These are phyloP conservation scores for Phaeosphaeriaceae sp. DNA, from an alignment of 2,329 filamentous ascomycete genomes.

Conservation along the genomic window DNA sequence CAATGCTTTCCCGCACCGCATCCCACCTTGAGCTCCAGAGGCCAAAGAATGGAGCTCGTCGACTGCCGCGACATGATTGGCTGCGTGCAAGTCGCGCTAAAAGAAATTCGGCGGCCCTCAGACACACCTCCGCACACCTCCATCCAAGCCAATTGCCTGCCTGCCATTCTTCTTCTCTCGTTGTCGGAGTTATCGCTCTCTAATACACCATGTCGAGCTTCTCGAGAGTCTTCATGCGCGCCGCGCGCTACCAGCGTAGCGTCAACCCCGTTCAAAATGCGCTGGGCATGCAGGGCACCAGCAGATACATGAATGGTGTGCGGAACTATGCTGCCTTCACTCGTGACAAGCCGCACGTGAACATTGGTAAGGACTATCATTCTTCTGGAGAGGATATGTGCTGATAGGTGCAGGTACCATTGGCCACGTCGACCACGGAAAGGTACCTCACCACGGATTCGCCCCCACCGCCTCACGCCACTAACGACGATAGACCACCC, in stretches of 20 bases:
- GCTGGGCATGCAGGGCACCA: conserved; percentile 67
- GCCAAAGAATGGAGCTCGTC: conserved; percentile 19
- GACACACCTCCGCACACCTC: conserved; percentile 16
- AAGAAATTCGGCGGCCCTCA: conserved; percentile 33
- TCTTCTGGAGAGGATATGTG: background rate
- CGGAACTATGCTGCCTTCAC: conserved; percentile 74
- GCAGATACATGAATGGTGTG: conserved; percentile 70
- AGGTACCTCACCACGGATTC: conserved; percentile 64
- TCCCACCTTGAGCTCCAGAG: conserved; percentile 3
- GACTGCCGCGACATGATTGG: conserved; percentile 27
- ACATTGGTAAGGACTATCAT: no score
- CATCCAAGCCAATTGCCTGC: conserved; percentile 37
- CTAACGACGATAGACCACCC: conserved; percentile 74
- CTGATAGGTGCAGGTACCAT: conserved; percentile 74
- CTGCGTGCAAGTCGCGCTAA: conserved; percentile 33
- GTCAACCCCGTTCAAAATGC: conserved; percentile 80
- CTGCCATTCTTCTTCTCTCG: conserved; percentile 34
- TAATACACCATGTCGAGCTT: conserved; percentile 76
- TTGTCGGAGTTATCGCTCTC: conserved; percentile 27
- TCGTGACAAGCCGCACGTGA: conserved; percentile 95
- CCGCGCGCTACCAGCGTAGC: conserved; percentile 72
- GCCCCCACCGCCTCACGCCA: conserved; percentile 16
- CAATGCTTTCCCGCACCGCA: conserved; percentile 22
- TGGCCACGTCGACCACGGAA: conserved; percentile 99
- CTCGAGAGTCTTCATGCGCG: conserved; percentile 82